Base-by-base conservation (phyloP, 2,329 filamentous ascomycete species). In the Exophiala oligosperma region DNA sequence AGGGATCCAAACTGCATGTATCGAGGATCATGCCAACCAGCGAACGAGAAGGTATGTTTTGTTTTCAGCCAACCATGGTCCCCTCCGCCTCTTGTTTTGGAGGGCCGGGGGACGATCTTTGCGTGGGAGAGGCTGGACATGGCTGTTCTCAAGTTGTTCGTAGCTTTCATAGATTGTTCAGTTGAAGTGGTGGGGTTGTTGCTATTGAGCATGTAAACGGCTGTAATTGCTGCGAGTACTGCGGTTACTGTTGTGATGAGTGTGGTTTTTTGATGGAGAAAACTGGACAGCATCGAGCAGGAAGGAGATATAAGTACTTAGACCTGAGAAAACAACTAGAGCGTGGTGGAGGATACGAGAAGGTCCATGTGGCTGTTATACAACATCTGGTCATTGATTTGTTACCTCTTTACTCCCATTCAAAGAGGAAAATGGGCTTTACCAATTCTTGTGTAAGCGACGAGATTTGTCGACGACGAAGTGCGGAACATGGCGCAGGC, bases 31-130 rank as follows among this genome's bases (percentile, higher is more conserved):
- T 86, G 86, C 75, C 87, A 87, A 40, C 74, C 80, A 43, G 90
- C 90, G 73, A 96, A 95, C 68, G 84, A 88, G 79, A 96, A 95
- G 63, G 87, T 90, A 78, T 95, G 91, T 76, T 89, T 94, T 6
- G 87, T 88, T 76, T 93, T 89, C 7, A 96, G 83, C 91, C 91
- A 96, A 73, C 89, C 90, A 72, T 95, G 90, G 72, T 95, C 84
- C 37, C 84, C 83, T 73, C 92, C 88, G 32, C 91, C 91, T 52
- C 92, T 84, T 46, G 83, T 79, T 59, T 80, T 78, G 66, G 89
- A 94, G 58, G 84, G 85, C 64, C 92, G 89, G 53, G 88, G 87
- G 38, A 83, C 84, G 76, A 95, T 88, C 68, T 89, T 90, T 67
- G 86, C 86, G 73, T 88, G 82, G 38, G 79, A 74, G 60, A 89